A percentile compares a stretch with the other conserved stretches of the same genome.
phyloP scores from a whole-genome alignment of 2,329 filamentous ascomycete species.

The Colletotrichum liriopes region DNA sequence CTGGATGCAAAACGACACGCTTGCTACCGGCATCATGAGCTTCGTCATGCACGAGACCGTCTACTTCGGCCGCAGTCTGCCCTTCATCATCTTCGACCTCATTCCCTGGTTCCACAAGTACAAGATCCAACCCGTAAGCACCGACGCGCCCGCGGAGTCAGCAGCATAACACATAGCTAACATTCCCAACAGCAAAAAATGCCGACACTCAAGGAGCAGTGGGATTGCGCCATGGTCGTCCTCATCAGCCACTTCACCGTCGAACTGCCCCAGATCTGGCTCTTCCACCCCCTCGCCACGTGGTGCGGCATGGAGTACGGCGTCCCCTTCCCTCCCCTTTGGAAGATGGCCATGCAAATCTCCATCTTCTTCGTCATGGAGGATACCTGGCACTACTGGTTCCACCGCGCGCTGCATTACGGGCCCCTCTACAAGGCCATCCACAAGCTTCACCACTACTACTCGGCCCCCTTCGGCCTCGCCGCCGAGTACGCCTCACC shows the following conservation, averaged over 20 bases:
- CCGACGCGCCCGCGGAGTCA: background rate
- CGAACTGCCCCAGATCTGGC: constrained; percentile 98
- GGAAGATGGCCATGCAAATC: constrained; percentile 93
- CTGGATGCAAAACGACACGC: constrained; percentile 97
- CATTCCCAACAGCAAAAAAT: constrained; percentile 76
- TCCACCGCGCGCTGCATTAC: constrained; percentile 93
- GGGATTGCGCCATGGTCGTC: constrained; percentile 92
- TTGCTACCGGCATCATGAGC: constrained; percentile 97
- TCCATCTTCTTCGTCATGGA: constrained; percentile 95
- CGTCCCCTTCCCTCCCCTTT: constrained; percentile 89
- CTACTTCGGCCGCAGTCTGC: constrained; percentile 93
- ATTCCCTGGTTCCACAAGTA: constrained; percentile 92
- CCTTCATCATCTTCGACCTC: constrained; percentile 92
- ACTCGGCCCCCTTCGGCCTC: constrained; percentile 96
- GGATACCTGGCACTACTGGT: constrained; percentile 99
- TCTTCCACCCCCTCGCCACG: constrained; percentile 97
- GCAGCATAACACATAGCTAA: background rate
- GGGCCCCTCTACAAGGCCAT: constrained; percentile 95
- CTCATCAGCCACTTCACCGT: constrained; percentile 97
- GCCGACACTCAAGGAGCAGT: constrained; percentile 93
- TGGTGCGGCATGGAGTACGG: constrained; percentile 90
- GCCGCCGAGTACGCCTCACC: constrained; percentile 98
- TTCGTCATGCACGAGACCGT: constrained; percentile 95
- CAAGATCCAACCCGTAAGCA: constrained; percentile 89
- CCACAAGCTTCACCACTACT: constrained; percentile 99